phyloP scores from a whole-genome alignment of 139 green algal species.

The Coccomyxa sp. region DNA sequence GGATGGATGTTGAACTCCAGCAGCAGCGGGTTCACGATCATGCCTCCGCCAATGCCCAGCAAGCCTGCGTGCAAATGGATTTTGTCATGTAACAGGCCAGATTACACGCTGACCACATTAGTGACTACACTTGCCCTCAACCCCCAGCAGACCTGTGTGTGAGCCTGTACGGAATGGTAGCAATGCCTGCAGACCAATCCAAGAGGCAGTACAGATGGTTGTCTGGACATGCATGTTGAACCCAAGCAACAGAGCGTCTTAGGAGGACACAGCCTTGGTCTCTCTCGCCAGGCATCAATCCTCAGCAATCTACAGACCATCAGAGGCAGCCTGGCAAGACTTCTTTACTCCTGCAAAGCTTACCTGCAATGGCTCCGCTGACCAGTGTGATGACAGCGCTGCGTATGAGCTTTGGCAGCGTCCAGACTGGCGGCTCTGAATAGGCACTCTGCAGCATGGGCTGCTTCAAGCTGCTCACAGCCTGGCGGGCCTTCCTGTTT shows the following conservation, averaged over 20 bases:
- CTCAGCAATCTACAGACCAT: too few species aligned
- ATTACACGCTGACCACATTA: background rate
- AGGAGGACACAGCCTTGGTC: too few species aligned
- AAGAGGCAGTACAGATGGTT: too few species aligned
- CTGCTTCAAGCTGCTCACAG: too few species aligned
- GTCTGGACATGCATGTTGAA: too few species aligned
- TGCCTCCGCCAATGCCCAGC: constrained; percentile 37
- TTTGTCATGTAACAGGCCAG: background rate
- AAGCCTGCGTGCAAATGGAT: constrained; percentile 10
- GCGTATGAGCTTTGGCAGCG: background rate
- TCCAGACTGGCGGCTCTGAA: background rate
- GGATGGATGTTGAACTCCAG: constrained; percentile 29
- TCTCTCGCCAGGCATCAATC: too few species aligned
- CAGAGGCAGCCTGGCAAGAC: too few species aligned
- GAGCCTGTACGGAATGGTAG: too few species aligned
- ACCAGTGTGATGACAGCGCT: background rate
- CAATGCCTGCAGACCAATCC: too few species aligned
- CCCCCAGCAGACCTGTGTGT: background rate
- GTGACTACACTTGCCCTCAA: background rate
- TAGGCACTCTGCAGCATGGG: constrained; percentile 1
- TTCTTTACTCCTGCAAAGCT: background rate
- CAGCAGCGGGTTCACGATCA: constrained; percentile 32
- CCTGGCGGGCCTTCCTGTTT: too few species aligned
- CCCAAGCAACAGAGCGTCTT: too few species aligned
- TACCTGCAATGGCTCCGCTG: constrained; percentile 4